Percentiles rank a stretch among this genome's conserved stretches.
Conservation (phyloP, 2,329 filamentous ascomycete genomes). For the Fusarium nygamai region DNA sequence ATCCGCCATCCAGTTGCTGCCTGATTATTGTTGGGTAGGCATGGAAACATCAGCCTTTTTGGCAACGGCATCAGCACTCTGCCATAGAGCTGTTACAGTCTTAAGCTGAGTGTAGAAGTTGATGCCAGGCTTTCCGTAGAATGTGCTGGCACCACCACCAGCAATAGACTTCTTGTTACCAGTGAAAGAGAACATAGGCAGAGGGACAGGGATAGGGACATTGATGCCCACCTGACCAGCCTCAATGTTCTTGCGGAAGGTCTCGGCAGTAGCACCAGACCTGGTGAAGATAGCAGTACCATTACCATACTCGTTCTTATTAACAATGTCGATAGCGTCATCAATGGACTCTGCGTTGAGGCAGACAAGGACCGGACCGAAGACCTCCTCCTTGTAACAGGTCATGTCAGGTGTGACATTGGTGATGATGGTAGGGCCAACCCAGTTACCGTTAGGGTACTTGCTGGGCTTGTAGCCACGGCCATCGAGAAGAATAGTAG, state of each 20-base stretch:
- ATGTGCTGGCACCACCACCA: conserved; percentile 90
- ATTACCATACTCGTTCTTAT: conserved; percentile 88
- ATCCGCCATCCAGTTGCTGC: neutral
- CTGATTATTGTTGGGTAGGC: conserved; percentile 66
- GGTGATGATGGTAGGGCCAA: conserved; percentile 84
- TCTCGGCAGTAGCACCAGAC: conserved; percentile 78
- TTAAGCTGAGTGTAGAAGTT: conserved; percentile 98
- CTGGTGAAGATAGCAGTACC: conserved; percentile 86
- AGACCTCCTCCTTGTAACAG: conserved; percentile 88
- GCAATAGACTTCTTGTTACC: conserved; percentile 91
- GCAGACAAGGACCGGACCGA: conserved; percentile 85
- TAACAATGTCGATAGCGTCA: conserved; percentile 83
- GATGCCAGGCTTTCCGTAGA: conserved; percentile 93
- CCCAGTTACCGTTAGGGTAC: conserved; percentile 87
- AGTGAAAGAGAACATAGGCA: conserved; percentile 78
- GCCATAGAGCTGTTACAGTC: conserved; percentile 96
- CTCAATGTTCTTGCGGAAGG: conserved; percentile 83
- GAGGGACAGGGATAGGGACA: conserved; percentile 78
- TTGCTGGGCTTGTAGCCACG: conserved; percentile 78
- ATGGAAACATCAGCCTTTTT: conserved; percentile 89
- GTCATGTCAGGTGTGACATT: conserved; percentile 83
- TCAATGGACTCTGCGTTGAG: conserved; percentile 81
- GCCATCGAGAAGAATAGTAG: conserved; percentile 84
- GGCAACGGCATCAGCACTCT: conserved; percentile 82
- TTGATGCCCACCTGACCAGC: conserved; percentile 89